A percentile compares a stretch with the other conserved stretches of the same genome.
Evolutionary conservation across 305 asterid species (phyloP).

Genomic region (Ajuga reptans): DNA sequence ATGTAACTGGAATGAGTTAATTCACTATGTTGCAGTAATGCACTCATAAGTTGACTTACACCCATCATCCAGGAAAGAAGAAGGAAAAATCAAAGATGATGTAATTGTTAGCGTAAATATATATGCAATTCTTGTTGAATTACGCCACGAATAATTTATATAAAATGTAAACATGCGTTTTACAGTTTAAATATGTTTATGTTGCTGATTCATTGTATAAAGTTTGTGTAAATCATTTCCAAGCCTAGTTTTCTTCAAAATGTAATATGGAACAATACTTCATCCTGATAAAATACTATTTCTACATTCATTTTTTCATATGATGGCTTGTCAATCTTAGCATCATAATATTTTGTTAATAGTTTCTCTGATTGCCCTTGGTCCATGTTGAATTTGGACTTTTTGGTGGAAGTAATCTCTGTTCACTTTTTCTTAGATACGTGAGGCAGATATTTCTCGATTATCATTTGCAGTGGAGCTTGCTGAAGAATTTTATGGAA

Average conservation of each 20-base stretch:
- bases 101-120: too few relatives aligned
- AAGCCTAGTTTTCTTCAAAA: neutral
- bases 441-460: constrained; percentile 97
- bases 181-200: neutral
- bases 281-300: neutral
- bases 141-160: neutral
- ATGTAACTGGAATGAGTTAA: neutral
- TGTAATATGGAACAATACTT: neutral
- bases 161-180: neutral
- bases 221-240: neutral
- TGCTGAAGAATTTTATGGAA: constrained; percentile 97
- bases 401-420: constrained; percentile 15
- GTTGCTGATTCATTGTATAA: neutral
- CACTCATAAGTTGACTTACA: neutral
- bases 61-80: neutral
- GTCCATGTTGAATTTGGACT: neutral
- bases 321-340: neutral
- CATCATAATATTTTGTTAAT: neutral
- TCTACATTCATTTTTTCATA: neutral
- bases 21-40: neutral
- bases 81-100: neutral
- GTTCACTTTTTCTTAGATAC: constrained; percentile 50
- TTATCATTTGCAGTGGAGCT: constrained; percentile 97
- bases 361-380: neutral
- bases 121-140: too few relatives aligned